Evolutionary conservation across 352 stramenopile genomes (phyloP).

Genomic region (Globisporangium abappressorium): DNA sequence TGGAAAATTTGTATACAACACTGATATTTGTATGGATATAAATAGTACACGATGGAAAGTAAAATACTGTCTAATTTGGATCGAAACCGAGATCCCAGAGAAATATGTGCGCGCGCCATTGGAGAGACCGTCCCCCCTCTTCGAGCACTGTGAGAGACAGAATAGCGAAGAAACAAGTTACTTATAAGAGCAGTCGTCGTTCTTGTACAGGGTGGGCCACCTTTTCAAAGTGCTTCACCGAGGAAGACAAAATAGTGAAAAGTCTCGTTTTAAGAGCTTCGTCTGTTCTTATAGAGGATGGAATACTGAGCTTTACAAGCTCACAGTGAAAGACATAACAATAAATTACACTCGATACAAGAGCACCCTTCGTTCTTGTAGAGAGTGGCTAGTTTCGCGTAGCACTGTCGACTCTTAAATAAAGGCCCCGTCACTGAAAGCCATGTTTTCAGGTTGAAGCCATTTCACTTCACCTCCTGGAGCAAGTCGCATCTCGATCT

Average conservation of each 20-base stretch:
- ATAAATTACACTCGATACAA: neutral
- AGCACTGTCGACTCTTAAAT: neutral
- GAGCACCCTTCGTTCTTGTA: neutral
- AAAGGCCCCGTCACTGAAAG: neutral
- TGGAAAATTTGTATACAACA: neutral
- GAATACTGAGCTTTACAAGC: neutral
- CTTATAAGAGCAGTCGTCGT: neutral
- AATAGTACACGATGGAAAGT: neutral
- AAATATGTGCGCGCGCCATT: slow-evolving; percentile 1
- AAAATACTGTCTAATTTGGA: neutral
- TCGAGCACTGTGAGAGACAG: neutral
- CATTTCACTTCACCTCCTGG: neutral
- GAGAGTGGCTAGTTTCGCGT: neutral
- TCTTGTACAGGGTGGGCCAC: neutral
- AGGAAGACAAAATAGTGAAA: neutral
- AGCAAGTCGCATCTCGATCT: neutral
- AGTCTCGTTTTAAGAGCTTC: neutral
- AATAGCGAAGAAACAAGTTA: neutral
- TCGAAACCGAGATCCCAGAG: neutral
- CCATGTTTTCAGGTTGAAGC: neutral
- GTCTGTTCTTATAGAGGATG: neutral
- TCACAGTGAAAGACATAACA: neutral
- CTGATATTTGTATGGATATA: neutral
- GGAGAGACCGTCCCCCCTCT: neutral
- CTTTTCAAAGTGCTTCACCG: neutral